Conservation (phyloP, 331 rosid species). For the Phaseolus coccineus region DNA sequence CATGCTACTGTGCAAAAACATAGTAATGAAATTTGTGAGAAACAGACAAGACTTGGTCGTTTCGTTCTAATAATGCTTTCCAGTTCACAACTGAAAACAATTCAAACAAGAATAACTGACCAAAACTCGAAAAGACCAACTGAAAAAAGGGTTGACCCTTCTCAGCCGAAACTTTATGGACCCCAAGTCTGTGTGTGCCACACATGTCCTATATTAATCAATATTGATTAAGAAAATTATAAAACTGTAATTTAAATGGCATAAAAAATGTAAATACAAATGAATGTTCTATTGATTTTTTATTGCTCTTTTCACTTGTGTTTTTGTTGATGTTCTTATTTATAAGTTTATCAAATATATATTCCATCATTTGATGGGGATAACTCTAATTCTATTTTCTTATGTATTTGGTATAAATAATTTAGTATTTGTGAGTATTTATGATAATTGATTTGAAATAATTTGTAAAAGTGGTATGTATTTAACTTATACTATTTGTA, state of each 20-base stretch:
- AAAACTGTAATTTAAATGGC: background rate
- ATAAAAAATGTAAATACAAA: background rate
- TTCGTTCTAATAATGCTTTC: background rate
- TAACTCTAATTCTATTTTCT: too few species aligned
- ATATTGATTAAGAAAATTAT: background rate
- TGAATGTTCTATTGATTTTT: too few species aligned
- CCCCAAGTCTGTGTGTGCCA: conserved; percentile 4
- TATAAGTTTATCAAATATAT: background rate
- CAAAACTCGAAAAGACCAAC: background rate
- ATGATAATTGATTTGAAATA: too few species aligned
- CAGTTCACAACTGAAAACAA: background rate
- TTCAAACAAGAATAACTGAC: background rate
- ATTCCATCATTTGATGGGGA: too few species aligned
- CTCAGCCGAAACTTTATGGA: background rate
- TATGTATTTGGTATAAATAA: too few species aligned
- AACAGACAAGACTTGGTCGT: conserved; percentile 14
- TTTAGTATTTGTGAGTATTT: too few species aligned
- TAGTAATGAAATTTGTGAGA: background rate
- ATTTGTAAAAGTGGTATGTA: too few species aligned
- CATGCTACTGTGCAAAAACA: background rate
- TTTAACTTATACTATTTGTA: too few species aligned
- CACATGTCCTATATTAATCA: background rate
- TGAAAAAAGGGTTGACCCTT: background rate
- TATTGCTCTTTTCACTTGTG: background rate
- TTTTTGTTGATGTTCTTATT: background rate